phyloP scores from a whole-genome alignment of 345 rosid species.

The Lepidium sativum region DNA sequence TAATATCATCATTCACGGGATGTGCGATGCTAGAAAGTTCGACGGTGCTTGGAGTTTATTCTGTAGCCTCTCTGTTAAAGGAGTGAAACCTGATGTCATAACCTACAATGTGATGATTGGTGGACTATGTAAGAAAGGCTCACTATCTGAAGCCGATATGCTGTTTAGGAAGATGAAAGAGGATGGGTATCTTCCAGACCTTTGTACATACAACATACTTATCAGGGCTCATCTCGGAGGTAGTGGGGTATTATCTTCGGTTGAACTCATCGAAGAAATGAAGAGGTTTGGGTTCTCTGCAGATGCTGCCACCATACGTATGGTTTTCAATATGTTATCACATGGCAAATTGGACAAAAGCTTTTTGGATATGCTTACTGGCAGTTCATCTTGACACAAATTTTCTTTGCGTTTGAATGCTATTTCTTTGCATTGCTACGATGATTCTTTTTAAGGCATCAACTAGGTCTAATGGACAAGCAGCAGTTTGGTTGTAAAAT shows the following conservation, averaged over 20 bases:
- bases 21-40: background rate
- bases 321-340: background rate
- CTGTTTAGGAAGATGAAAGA: background rate
- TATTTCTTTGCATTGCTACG: no score
- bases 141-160: background rate
- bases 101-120: background rate
- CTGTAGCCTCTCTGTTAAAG: slow-evolving; percentile 12
- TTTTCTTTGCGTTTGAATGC: no score
- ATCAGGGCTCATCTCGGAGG: background rate
- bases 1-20: background rate
- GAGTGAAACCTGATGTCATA: background rate
- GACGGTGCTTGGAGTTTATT: slow-evolving; percentile 2
- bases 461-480: no score
- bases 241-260: background rate
- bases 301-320: background rate
- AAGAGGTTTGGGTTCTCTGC: background rate
- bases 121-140: background rate
- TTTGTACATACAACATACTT: slow-evolving; percentile 1
- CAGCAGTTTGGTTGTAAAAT: no score
- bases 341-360: background rate
- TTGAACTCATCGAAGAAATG: slow-evolving; percentile 4
- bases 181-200: slow-evolving; percentile 1
- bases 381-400: no score
- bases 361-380: background rate
- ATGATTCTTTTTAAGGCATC: no score